These are phyloP conservation scores for Yamadazyma insecticola DNA, from an alignment of 805 yeast species.

Conservation along the genomic window DNA sequence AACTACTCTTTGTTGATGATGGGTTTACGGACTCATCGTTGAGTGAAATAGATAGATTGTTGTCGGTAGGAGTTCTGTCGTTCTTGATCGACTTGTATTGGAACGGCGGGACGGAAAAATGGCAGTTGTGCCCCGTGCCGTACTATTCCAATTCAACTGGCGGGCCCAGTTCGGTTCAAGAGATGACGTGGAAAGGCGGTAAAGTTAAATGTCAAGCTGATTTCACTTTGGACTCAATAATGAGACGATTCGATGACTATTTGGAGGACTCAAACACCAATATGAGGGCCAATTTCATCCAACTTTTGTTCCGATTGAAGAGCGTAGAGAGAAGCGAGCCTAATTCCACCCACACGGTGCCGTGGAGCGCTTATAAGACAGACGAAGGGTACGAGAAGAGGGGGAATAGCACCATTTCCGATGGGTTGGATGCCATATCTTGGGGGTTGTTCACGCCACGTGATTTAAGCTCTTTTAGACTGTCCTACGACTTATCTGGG, in stretches of 20 bases:
- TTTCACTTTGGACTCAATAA: slow-evolving; percentile 19
- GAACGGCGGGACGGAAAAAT: slow-evolving; percentile 38
- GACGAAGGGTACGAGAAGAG: too few relatives aligned
- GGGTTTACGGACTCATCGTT: slow-evolving; percentile 23
- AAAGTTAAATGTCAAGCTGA: slow-evolving; percentile 25
- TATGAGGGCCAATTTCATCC: slow-evolving; percentile 28
- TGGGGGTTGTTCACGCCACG: slow-evolving; percentile 23
- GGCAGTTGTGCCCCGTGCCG: slow-evolving; percentile 56
- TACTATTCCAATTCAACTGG: slow-evolving; percentile 23
- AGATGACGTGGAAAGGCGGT: slow-evolving; percentile 23
- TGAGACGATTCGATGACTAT: slow-evolving; percentile 15
- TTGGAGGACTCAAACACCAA: slow-evolving; percentile 26
- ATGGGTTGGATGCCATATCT: slow-evolving; percentile 15
- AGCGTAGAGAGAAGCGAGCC: slow-evolving; percentile 3
- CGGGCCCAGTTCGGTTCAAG: slow-evolving; percentile 5
- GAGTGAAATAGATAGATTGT: slow-evolving; percentile 16
- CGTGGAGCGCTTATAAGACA: slow-evolving; percentile 6
- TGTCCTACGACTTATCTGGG: background rate
- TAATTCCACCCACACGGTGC: slow-evolving; percentile 5
- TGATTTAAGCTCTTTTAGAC: slow-evolving; percentile 12
- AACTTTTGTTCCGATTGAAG: slow-evolving; percentile 16
- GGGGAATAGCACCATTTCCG: slow-evolving; percentile 29
- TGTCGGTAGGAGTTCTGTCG: slow-evolving; percentile 43
- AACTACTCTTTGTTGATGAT: slow-evolving; percentile 21
- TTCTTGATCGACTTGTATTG: slow-evolving; percentile 54